Conservation (phyloP, 768 basidiomycete genomes). For the Suillus weaverae region DNA sequence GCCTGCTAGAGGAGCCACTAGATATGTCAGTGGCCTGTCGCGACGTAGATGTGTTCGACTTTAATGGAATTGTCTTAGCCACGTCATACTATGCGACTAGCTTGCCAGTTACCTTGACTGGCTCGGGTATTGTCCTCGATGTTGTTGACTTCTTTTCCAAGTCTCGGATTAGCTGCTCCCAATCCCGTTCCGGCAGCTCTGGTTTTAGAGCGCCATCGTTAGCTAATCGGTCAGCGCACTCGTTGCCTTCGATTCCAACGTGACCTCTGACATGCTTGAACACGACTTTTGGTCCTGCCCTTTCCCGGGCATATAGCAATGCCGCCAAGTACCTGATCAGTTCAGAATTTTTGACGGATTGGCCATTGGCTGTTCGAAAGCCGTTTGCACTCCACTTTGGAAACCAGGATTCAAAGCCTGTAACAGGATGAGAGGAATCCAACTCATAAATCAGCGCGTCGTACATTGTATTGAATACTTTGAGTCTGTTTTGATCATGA, state of each 20-base stretch:
- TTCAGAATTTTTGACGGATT: constrained; percentile 68
- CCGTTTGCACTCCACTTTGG: constrained; percentile 59
- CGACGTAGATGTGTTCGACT: not conserved
- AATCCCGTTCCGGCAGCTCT: constrained; percentile 53
- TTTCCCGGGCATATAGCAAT: constrained; percentile 54
- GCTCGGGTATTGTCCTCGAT: not conserved
- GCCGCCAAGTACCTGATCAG: constrained; percentile 72
- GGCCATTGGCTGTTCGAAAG: constrained; percentile 48
- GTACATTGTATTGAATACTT: constrained; percentile 79
- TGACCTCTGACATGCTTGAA: constrained; percentile 82
- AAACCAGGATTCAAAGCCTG: constrained; percentile 73
- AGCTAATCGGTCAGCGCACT: constrained; percentile 79
- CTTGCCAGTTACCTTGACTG: not conserved
- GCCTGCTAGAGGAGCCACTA: not conserved
- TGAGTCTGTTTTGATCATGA: constrained; percentile 86
- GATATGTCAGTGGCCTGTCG: not conserved
- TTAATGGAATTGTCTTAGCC: not conserved
- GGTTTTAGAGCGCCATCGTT: constrained; percentile 52
- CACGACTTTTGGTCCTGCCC: constrained; percentile 52
- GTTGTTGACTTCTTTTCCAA: not conserved
- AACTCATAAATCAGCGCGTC: constrained; percentile 14
- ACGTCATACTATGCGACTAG: not conserved
- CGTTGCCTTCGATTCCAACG: constrained; percentile 77
- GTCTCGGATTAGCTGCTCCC: constrained; percentile 36
- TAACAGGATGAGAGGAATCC: not conserved